Conservation (phyloP, 2,329 filamentous ascomycete species). For the Aspergillus sp. region DNA sequence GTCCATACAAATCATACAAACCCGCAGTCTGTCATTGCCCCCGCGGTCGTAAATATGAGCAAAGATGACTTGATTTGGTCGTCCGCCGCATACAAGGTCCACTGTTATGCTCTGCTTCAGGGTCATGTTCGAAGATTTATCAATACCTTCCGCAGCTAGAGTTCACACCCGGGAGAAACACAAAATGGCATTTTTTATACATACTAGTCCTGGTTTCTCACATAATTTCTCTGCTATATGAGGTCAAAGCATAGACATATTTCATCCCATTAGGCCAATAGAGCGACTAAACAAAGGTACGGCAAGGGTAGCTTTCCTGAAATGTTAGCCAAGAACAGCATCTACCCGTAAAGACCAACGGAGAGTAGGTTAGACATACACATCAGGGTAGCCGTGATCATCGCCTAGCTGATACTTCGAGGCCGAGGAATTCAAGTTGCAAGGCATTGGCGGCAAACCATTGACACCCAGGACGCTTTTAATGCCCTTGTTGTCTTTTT, state of each 20-base stretch:
- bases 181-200: background rate
- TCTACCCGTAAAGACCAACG: background rate
- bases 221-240: background rate
- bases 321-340: constrained; percentile 17
- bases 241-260: constrained; percentile 7
- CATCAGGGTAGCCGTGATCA: constrained; percentile 67
- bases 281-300: constrained; percentile 43
- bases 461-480: constrained; percentile 67
- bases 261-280: constrained; percentile 3
- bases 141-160: background rate
- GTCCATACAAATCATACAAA: no score
- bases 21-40: no score
- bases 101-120: background rate
- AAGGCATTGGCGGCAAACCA: constrained; percentile 84
- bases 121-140: background rate
- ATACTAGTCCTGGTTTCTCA: background rate
- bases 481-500: constrained; percentile 59
- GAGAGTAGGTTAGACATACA: constrained; percentile 54
- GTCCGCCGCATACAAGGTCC: no score
- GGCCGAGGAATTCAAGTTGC: constrained; percentile 58
- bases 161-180: background rate
- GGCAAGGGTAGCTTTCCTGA: constrained; percentile 44
- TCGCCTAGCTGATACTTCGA: constrained; percentile 63
- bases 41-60: no score
- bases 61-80: no score